Percentiles rank a stretch among this genome's conserved stretches.
Evolutionary conservation across 2,329 filamentous ascomycete species (phyloP).

Genomic region (Calonectria pseudoreteaudii): DNA sequence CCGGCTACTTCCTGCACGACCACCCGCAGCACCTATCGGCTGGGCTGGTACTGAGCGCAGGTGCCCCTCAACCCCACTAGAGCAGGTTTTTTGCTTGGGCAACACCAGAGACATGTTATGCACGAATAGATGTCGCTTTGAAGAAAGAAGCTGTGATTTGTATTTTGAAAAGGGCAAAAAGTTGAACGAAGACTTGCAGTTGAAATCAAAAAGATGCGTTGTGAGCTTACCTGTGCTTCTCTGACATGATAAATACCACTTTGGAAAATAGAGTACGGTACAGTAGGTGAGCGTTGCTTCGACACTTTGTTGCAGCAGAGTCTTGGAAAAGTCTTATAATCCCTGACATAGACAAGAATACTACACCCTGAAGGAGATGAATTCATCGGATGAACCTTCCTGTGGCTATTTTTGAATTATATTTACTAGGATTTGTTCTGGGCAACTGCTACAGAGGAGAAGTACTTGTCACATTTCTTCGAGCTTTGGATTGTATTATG

Average conservation of each 20-base stretch:
- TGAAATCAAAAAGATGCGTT: slow-evolving; percentile 43
- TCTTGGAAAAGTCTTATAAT: not conserved
- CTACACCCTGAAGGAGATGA: too few relatives aligned
- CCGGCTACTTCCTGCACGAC: slow-evolving; percentile 31
- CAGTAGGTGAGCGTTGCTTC: not conserved
- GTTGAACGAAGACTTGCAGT: slow-evolving; percentile 36
- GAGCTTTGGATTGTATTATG: not conserved
- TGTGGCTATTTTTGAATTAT: not conserved
- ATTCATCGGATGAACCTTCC: not conserved
- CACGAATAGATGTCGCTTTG: not conserved
- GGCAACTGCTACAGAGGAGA: not conserved
- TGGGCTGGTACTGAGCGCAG: too few relatives aligned
- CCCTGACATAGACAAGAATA: not conserved
- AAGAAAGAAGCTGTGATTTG: slow-evolving; percentile 30
- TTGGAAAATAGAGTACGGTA: not conserved
- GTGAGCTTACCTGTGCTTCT: slow-evolving; percentile 12
- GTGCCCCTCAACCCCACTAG: too few relatives aligned
- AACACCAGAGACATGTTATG: slow-evolving; percentile 44
- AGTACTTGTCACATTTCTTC: not conserved
- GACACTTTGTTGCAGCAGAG: not conserved
- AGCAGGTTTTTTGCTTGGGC: too few relatives aligned
- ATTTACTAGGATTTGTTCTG: not conserved
- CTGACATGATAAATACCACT: not conserved
- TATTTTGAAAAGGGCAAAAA: not conserved
- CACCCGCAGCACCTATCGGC: not conserved